Percentiles rank a stretch among this genome's conserved stretches.
Evolutionary conservation across 139 green algal species (phyloP).

Genomic region (Penium margaritaceum): DNA sequence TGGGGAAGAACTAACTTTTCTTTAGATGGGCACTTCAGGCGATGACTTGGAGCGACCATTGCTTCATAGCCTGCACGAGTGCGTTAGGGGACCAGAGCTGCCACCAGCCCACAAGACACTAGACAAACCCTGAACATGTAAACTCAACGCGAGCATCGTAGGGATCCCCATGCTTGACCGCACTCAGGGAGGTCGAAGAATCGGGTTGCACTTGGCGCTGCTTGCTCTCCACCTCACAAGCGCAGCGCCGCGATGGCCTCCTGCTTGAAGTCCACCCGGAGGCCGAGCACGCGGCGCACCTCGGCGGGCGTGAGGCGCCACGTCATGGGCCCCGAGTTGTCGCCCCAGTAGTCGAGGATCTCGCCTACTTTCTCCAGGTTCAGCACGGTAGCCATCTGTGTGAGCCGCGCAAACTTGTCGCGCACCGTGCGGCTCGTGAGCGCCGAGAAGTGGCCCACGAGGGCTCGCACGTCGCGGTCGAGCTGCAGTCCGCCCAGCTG

Average conservation of each 20-base stretch:
- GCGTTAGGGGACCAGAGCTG: too few relatives aligned
- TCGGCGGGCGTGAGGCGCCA: conserved; percentile 76
- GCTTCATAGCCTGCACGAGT: too few relatives aligned
- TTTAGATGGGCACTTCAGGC: too few relatives aligned
- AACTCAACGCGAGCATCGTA: too few relatives aligned
- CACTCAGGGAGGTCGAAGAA: too few relatives aligned
- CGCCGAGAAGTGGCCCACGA: conserved; percentile 64
- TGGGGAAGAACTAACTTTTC: too few relatives aligned
- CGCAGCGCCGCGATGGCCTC: conserved; percentile 57
- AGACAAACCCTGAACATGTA: too few relatives aligned
- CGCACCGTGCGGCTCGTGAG: conserved; percentile 70
- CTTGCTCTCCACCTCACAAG: too few relatives aligned
- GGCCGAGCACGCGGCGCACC: conserved; percentile 61
- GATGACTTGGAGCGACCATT: too few relatives aligned
- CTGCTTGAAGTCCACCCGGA: conserved; percentile 67
- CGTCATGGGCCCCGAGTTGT: conserved; percentile 59
- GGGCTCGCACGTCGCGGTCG: conserved; percentile 70
- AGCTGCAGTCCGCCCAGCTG: conserved; percentile 88
- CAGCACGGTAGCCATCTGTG: conserved; percentile 78
- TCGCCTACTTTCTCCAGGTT: conserved; percentile 75
- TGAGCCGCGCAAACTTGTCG: conserved; percentile 84
- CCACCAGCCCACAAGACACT: too few relatives aligned
- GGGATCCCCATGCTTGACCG: too few relatives aligned
- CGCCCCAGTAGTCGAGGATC: conserved; percentile 75
- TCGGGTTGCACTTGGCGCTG: too few relatives aligned